phyloP scores from a whole-genome alignment of 1,139 yeast species.

The Hemisphaericaspora lyxosophila region DNA sequence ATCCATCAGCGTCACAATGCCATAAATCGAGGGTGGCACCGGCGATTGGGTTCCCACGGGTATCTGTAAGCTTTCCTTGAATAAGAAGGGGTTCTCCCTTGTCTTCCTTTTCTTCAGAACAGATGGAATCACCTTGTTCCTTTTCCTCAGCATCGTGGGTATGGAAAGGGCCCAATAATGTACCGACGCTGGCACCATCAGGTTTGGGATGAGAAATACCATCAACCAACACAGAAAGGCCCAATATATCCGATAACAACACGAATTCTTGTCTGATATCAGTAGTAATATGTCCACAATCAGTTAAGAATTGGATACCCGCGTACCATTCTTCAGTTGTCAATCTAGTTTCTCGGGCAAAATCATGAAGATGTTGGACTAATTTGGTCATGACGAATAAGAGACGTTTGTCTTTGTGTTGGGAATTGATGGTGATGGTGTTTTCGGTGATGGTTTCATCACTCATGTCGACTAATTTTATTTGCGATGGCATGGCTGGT shows the following conservation, averaged over 20 bases:
- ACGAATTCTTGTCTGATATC: conserved; percentile 33
- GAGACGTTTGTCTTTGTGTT: conserved; percentile 23
- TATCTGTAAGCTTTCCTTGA: conserved; percentile 22
- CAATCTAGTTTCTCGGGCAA: conserved; percentile 31
- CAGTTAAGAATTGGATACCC: conserved; percentile 28
- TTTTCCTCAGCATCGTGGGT: conserved; percentile 31
- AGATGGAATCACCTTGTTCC: conserved; percentile 25
- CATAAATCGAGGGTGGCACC: conserved; percentile 33
- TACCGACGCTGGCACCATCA: conserved; percentile 28
- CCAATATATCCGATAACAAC: conserved; percentile 29
- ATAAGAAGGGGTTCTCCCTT: conserved; percentile 29
- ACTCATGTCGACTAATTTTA: conserved; percentile 22
- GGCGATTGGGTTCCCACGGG: conserved; percentile 26
- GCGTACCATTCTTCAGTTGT: conserved; percentile 33
- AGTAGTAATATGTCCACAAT: conserved; percentile 29
- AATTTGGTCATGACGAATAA: conserved; percentile 24
- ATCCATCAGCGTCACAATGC: conserved; percentile 41
- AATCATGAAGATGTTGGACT: conserved; percentile 31
- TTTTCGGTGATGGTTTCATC: conserved; percentile 31
- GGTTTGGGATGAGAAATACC: conserved; percentile 33
- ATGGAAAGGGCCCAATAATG: conserved; percentile 35
- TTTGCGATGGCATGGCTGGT: conserved; percentile 3
- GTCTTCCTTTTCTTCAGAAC: conserved; percentile 26
- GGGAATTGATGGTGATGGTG: conserved; percentile 25
- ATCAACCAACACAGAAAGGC: conserved; percentile 32